Evolutionary conservation across 2,329 filamentous ascomycete genomes (phyloP), one percentile per base, ranked within the genome.

Genomic region (Claviceps spartinae): DNA sequence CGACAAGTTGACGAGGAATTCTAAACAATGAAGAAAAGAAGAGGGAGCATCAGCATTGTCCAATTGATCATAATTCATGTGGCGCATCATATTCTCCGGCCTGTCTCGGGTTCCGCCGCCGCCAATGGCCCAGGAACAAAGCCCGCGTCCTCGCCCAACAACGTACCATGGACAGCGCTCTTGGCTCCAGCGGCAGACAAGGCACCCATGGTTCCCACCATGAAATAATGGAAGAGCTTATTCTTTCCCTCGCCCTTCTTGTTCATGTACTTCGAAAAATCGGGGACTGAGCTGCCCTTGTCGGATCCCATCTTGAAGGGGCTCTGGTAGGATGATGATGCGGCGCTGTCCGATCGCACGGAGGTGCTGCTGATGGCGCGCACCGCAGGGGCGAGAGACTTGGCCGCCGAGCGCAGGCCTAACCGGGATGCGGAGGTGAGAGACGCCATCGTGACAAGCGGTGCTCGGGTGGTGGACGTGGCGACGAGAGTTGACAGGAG

Each of bases 1-100:
- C 65, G 91, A 94, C 94, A 98, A 97, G 83, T 96, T 98, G 77
- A 95, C 88, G 59, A 98, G 81, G 82, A 98, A 98, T 76, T 98
- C 93, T 98, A 72, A 53, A 54, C 44, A 48, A 22, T 22, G 18
- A 11, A n/a, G 13, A 49, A 54, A 56, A 47, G 56, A 61, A 46
- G 30, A 38, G 14, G 37, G 4, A 13, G 13, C 11, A n/a, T 62
- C 60, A 67, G 66, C 55, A 57, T 55, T 57, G 56, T 57, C 59
- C 60, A 64, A 60, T 60, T 57, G 20, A 50, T 13, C 41, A 48
- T 45, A 30, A n/a, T 4, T 40, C 14, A 14, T 8, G 54, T 49
- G 40, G 16, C 51, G 20, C 6, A 11, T 53, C 49, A 47, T 47
- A 54, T 53, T 51, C 55, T 48, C 36, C 7, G n/a, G 44, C n/a